A percentile compares a stretch with the other conserved stretches of the same genome.
phyloP scores from a whole-genome alignment of 2,329 filamentous ascomycete genomes.

The Hypoxylon sp. region DNA sequence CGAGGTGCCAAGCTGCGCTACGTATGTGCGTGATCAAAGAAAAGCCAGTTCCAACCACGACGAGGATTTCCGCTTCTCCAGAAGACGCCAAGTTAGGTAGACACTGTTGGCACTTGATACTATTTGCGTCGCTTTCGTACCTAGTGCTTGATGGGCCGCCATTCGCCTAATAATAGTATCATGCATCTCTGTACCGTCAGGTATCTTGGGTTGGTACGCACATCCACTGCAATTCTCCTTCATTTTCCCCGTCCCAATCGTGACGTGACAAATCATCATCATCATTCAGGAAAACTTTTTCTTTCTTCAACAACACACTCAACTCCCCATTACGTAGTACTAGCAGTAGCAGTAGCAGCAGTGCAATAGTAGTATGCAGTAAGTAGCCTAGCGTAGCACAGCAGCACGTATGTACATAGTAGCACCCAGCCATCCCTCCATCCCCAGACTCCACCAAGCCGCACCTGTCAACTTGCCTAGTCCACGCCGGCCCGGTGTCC shows the following conservation, averaged over 20 bases:
- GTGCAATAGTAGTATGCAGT: constrained; percentile 18
- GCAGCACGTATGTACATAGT: too few relatives aligned
- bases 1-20: constrained; percentile 26
- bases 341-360: constrained; percentile 14
- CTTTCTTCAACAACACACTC: constrained; percentile 13
- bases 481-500: constrained; percentile 36
- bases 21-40: constrained; percentile 25
- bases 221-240: too few relatives aligned
- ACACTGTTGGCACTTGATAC: constrained; percentile 12
- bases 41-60: constrained; percentile 2
- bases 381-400: constrained; percentile 2
- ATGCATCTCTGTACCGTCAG: constrained; percentile 5
- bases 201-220: constrained; percentile 1
- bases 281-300: constrained; percentile 26
- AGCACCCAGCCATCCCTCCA: too few relatives aligned
- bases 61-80: constrained; percentile 31
- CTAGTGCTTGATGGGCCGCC: constrained; percentile 3
- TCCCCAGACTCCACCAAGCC: constrained; percentile 31
- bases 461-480: constrained; percentile 18
- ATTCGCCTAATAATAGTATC: constrained; percentile 35
- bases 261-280: constrained; percentile 36
- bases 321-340: constrained; percentile 32
- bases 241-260: constrained; percentile 18
- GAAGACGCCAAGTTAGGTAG: constrained; percentile 10
- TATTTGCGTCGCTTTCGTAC: constrained; percentile 21